Percentiles rank a stretch among this genome's conserved stretches.
These are phyloP conservation scores for Nannizziopsis barbatae DNA, from an alignment of 2,329 filamentous ascomycete species.

Conservation along the genomic window DNA sequence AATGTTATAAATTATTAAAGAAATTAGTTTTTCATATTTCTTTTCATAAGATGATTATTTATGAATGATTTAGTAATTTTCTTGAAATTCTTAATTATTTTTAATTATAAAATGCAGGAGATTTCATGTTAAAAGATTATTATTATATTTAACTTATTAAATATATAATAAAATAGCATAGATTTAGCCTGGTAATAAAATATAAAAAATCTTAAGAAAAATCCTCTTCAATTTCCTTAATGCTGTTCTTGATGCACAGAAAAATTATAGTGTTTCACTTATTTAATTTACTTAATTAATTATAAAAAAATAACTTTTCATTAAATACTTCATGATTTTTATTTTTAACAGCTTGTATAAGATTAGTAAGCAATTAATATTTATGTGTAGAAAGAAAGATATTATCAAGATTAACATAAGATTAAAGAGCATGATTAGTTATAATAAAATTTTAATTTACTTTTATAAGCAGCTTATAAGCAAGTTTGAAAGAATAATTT, in stretches of 20 bases:
- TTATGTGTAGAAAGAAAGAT: conserved; percentile 69
- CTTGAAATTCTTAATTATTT: no score
- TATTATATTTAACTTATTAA: background rate
- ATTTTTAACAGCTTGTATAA: conserved; percentile 62
- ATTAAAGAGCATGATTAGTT: conserved; percentile 67
- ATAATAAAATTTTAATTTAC: conserved; percentile 57
- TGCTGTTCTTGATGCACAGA: conserved; percentile 69
- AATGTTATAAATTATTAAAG: no score
- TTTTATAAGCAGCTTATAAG: background rate
- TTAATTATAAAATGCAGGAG: no score
- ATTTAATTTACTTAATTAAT: conserved; percentile 85
- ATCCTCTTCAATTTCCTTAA: conserved; percentile 60
- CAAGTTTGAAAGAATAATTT: background rate
- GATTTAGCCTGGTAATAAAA: background rate
- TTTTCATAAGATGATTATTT: no score
- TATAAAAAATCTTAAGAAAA: conserved; percentile 44
- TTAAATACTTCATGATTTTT: conserved; percentile 73
- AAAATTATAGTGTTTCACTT: conserved; percentile 92
- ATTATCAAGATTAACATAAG: conserved; percentile 68
- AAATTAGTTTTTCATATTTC: no score
- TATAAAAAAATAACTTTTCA: conserved; percentile 78
- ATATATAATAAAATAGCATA: background rate
- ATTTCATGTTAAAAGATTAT: background rate
- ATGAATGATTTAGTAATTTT: no score
- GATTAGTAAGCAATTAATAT: conserved; percentile 65